These are phyloP conservation scores for Sporothrix phasma DNA, from an alignment of 2,329 filamentous ascomycete species.

Conservation along the genomic window DNA sequence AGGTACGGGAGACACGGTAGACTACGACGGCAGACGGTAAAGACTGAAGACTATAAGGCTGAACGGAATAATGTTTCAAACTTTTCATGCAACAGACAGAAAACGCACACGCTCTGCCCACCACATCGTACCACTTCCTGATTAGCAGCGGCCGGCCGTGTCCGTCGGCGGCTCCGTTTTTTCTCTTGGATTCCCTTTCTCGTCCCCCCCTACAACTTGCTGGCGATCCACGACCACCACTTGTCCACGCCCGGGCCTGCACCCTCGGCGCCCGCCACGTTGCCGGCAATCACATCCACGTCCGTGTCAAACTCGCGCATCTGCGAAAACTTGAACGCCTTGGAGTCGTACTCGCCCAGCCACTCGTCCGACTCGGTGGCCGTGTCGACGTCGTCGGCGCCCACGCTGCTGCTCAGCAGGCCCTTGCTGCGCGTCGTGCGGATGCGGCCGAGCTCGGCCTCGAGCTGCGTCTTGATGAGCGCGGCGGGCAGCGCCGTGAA, in stretches of 20 bases:
- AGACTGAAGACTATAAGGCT: neutral
- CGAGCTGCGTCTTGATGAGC: conserved; percentile 64
- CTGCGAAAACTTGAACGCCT: conserved; percentile 68
- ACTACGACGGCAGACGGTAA: too few species aligned
- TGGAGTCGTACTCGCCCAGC: conserved; percentile 70
- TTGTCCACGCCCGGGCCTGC: conserved; percentile 57
- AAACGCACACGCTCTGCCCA: neutral
- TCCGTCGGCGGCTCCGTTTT: too few species aligned
- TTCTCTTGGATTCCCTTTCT: too few species aligned
- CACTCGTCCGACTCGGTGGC: conserved; percentile 71
- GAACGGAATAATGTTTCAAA: neutral
- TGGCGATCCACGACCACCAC: conserved; percentile 88
- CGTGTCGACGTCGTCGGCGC: conserved; percentile 37
- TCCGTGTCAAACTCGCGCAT: conserved; percentile 75
- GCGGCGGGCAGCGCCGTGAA: conserved; percentile 81
- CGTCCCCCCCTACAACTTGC: conserved; percentile 49
- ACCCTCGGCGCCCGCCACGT: conserved; percentile 51
- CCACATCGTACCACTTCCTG: neutral
- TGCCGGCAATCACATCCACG: conserved; percentile 69
- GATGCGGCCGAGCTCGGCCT: conserved; percentile 72
- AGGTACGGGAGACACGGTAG: too few species aligned
- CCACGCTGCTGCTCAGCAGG: conserved; percentile 71
- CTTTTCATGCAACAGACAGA: neutral
- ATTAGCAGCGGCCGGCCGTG: too few species aligned
- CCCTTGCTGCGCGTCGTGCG: conserved; percentile 69